Percentiles rank a stretch among this genome's conserved stretches.
phyloP scores from a whole-genome alignment of 2,329 filamentous ascomycete genomes.

The Trichoderma sp. region DNA sequence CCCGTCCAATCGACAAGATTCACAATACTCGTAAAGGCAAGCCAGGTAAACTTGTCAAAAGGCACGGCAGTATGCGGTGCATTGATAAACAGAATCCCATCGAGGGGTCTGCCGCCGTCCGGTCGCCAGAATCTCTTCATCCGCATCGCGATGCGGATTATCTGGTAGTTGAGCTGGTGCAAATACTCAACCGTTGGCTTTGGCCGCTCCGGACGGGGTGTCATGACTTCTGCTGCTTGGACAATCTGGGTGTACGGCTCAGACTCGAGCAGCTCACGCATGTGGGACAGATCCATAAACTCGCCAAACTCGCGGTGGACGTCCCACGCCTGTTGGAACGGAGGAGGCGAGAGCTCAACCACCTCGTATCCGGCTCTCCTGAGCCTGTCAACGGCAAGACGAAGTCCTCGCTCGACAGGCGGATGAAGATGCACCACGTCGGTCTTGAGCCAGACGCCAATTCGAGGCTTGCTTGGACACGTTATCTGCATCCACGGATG shows the following conservation, averaged over 20 bases:
- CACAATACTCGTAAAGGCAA: neutral
- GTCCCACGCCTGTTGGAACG: neutral
- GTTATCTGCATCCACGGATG: neutral
- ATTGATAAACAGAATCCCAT: conserved; percentile 2
- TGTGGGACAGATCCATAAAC: neutral
- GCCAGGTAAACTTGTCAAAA: neutral
- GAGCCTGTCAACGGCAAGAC: neutral
- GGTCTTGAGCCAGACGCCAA: conserved; percentile 2
- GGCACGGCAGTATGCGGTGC: conserved; percentile 1
- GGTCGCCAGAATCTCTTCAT: conserved; percentile 7
- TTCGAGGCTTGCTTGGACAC: neutral
- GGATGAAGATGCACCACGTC: conserved; percentile 3
- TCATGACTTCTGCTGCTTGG: neutral
- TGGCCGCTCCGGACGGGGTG: neutral
- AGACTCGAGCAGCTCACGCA: neutral
- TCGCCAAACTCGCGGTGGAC: neutral
- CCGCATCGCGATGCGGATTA: neutral
- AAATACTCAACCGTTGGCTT: neutral
- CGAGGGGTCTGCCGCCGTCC: neutral
- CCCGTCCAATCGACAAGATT: neutral
- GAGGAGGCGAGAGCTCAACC: neutral
- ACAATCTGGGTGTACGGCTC: conserved; percentile 11
- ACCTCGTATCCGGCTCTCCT: conserved; percentile 3
- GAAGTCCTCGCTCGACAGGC: neutral
- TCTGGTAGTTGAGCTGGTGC: neutral